These are phyloP conservation scores for Globisporangium nunn DNA, from an alignment of 352 stramenopile species.

Conservation along the genomic window DNA sequence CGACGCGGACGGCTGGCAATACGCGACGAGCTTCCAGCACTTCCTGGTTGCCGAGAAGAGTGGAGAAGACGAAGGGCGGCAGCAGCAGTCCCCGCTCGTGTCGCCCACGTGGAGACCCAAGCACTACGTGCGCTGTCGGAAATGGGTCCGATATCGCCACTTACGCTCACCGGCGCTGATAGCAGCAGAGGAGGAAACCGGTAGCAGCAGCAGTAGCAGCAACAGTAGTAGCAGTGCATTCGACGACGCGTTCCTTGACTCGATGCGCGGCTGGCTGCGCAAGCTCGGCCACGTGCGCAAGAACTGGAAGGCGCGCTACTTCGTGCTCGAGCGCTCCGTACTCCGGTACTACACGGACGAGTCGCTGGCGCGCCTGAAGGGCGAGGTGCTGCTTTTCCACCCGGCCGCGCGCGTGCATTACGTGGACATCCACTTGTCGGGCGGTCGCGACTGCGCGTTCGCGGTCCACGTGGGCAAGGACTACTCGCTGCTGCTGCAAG, in stretches of 20 bases:
- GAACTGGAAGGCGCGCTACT: conserved; percentile 76
- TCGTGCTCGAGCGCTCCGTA: conserved; percentile 62
- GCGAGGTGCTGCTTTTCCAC: conserved; percentile 75
- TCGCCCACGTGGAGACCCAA: conserved; percentile 25
- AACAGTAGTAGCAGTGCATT: conserved; percentile 24
- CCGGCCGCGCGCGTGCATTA: conserved; percentile 59
- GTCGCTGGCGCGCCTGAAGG: conserved; percentile 43
- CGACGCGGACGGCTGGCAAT: conserved; percentile 57
- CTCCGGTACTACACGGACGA: conserved; percentile 63
- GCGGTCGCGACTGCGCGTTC: conserved; percentile 48
- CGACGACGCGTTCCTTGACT: conserved; percentile 65
- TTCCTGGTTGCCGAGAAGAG: conserved; percentile 17
- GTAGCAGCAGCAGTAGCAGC: not conserved
- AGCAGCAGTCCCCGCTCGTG: conserved; percentile 10
- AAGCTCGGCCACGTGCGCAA: conserved; percentile 68
- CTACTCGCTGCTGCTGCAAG: conserved; percentile 59
- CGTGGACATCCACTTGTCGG: conserved; percentile 52
- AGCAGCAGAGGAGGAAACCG: no score
- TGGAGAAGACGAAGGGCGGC: not conserved
- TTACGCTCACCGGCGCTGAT: conserved; percentile 5
- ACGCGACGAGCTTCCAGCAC: conserved; percentile 55
- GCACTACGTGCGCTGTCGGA: conserved; percentile 44
- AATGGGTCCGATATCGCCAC: conserved; percentile 59
- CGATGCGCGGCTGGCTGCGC: conserved; percentile 59
- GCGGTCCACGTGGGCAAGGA: conserved; percentile 50